Evolutionary conservation across 225 moss, liverwort and hornwort species (phyloP), one percentile per base, ranked within the genome.

Genomic region (Asterella californica): DNA sequence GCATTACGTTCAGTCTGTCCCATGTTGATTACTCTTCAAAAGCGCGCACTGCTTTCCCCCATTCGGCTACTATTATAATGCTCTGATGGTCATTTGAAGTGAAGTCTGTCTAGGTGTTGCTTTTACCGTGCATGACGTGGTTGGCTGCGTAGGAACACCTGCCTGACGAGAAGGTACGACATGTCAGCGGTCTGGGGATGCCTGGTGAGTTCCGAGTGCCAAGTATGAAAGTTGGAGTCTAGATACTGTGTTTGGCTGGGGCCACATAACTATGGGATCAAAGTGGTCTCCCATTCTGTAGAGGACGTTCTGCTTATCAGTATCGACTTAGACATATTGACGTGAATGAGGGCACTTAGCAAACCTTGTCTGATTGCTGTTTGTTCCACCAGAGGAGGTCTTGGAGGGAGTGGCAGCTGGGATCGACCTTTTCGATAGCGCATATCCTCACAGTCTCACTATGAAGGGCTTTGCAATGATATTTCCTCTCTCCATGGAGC

Each of bases 101-200:
- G 10, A 14, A 15, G 6, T 10, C 0, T 34, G 4, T 45, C 7
- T 10, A 47, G 1, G n/a, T 15, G 25, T n/a, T 47, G n/a, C 2
- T n/a, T n/a, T 71, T 47, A 25, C 48, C 22, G 36, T 30, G 11
- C 24, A n/a, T 46, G 25, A 25, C 45, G 2, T 75, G 34, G 53
- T 38, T 36, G 6, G 12, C 14, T 30, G 1, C 11, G n/a, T 75
- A 99, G 99, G 82, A 82, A 76, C 84, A 83, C 81, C 64, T 99
- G 84, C 99, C 99, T 2, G 80, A 74, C 60, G 91, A 90, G 66
- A 95, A 93, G 90, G 81, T 89, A 72, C 93, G 95, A 29, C 99
- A 99, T 81, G 84, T 95, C n/a, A 91, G 93, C 88, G 91, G 94
- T 84, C 88, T 99, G 76, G 95, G 93, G 82, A 91, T 93, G 92